phyloP scores from a whole-genome alignment of 257 asterid species.

The Marsdenia floribunda region DNA sequence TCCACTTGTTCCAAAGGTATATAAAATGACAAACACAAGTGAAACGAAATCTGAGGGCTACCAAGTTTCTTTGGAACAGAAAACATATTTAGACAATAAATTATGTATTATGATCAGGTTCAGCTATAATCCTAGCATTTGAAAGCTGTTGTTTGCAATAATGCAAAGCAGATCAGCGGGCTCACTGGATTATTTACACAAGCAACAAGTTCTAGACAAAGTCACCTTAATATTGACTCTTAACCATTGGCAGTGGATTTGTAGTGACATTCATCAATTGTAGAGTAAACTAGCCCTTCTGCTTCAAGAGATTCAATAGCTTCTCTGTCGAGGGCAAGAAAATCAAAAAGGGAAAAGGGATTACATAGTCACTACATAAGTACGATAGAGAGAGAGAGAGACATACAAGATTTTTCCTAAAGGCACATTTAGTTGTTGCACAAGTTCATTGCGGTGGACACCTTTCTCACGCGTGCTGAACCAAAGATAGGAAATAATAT shows the following conservation, averaged over 20 bases:
- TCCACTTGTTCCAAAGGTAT: background rate
- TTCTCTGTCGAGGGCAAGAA: constrained; percentile 40
- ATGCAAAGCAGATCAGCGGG: background rate
- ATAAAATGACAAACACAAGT: background rate
- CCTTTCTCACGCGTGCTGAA: constrained; percentile 58
- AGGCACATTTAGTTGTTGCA: constrained; percentile 46
- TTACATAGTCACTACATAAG: constrained; percentile 6
- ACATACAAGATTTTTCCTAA: constrained; percentile 44
- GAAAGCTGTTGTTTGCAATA: background rate
- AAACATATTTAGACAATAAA: background rate
- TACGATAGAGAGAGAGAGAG: constrained; percentile 23
- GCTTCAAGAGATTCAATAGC: constrained; percentile 53
- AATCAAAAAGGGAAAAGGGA: constrained; percentile 9
- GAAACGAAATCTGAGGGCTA: background rate
- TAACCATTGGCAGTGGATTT: constrained; percentile 66
- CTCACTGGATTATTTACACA: background rate
- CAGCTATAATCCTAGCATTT: background rate
- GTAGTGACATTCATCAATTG: constrained; percentile 68
- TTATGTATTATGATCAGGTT: background rate
- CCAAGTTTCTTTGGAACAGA: background rate
- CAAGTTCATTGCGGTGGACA: constrained; percentile 54
- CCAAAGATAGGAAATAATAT: background rate
- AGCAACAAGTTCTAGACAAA: background rate
- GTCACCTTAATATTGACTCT: constrained; percentile 9
- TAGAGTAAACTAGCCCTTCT: constrained; percentile 69